These are phyloP conservation scores for Teunomyces funiuensis DNA, from an alignment of 805 yeast genomes.

Conservation along the genomic window DNA sequence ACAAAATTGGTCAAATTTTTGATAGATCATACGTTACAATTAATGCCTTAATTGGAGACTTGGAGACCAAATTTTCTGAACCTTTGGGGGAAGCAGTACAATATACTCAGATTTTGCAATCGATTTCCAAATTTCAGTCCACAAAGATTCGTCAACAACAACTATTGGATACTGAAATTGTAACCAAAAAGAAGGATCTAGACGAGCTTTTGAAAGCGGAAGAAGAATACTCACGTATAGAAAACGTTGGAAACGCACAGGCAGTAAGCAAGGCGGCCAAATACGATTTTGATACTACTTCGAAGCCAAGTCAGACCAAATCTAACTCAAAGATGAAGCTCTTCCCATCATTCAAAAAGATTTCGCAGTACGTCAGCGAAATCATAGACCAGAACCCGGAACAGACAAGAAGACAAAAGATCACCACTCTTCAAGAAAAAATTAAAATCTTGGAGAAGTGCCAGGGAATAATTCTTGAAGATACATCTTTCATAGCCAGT, in stretches of 20 bases:
- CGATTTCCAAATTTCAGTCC: conserved; percentile 58
- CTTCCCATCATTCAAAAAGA: conserved; percentile 48
- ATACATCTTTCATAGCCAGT: conserved; percentile 41
- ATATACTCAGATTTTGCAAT: conserved; percentile 55
- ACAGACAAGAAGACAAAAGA: conserved; percentile 55
- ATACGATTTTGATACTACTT: conserved; percentile 18
- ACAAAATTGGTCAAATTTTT: conserved; percentile 81
- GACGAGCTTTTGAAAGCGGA: conserved; percentile 30
- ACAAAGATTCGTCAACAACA: conserved; percentile 34
- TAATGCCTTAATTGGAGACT: conserved; percentile 49
- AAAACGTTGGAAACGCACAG: conserved; percentile 21
- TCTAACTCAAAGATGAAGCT: conserved; percentile 40
- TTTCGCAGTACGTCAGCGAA: conserved; percentile 54
- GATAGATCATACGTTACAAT: conserved; percentile 64
- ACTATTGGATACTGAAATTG: conserved; percentile 32
- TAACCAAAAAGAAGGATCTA: conserved; percentile 31
- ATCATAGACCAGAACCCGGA: conserved; percentile 69
- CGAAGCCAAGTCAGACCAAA: background rate
- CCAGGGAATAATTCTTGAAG: conserved; percentile 41
- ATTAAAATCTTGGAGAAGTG: conserved; percentile 55
- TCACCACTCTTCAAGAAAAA: conserved; percentile 49
- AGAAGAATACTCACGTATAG: conserved; percentile 28
- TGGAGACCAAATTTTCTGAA: conserved; percentile 62
- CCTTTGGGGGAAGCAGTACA: conserved; percentile 74
- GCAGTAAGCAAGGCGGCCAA: conserved; percentile 20